Evolutionary conservation across 2,329 filamentous ascomycete species (phyloP).

Genomic region (Drechslerella coelobrocha): DNA sequence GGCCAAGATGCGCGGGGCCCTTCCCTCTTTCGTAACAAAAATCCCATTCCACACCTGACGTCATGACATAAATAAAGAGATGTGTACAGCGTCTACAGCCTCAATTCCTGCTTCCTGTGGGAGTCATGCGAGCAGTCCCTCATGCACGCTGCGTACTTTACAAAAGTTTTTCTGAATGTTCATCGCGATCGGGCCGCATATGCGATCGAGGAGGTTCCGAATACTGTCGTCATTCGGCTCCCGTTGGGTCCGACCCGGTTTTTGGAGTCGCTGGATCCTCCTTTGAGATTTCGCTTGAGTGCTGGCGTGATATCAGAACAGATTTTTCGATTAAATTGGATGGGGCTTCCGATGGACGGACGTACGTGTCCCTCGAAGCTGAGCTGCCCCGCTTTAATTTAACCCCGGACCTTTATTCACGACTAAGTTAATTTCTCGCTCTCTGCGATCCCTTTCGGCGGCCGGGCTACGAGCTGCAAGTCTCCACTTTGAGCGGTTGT

Average conservation of each 20-base stretch:
- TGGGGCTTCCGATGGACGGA: background rate
- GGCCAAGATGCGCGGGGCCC: background rate
- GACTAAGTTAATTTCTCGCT: background rate
- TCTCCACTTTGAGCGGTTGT: background rate
- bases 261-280: conserved; percentile 11
- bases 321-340: background rate
- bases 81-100: background rate
- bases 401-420: background rate
- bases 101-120: background rate
- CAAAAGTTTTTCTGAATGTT: background rate
- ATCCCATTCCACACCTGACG: background rate
- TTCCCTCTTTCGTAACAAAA: background rate
- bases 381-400: conserved; percentile 43
- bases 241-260: conserved; percentile 15
- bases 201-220: conserved; percentile 15
- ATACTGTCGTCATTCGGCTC: conserved; percentile 42
- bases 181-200: conserved; percentile 9
- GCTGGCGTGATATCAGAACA: conserved; percentile 44
- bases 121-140: background rate
- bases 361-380: too few relatives aligned
- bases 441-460: conserved; percentile 10
- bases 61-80: background rate
- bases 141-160: background rate
- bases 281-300: conserved; percentile 4
- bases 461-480: conserved; percentile 32